Conservation (phyloP, 2,329 filamentous ascomycete species). For the Zalaria sp. region DNA sequence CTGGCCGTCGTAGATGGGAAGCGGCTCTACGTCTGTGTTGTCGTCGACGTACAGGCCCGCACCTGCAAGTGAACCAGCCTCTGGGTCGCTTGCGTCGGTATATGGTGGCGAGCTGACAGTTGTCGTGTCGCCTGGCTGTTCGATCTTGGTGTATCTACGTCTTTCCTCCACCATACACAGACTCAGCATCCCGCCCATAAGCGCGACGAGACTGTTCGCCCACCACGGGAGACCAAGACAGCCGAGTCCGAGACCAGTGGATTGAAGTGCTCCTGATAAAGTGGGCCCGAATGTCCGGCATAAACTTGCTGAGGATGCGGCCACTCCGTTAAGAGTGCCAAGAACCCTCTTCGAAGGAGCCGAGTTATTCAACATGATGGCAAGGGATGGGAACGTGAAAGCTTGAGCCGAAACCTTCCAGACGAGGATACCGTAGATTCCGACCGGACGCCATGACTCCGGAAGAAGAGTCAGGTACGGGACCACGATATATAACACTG, state of each 20-base stretch:
- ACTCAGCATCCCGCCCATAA: slow-evolving; percentile 60
- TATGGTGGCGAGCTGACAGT: neutral
- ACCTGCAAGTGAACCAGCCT: neutral
- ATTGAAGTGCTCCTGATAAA: slow-evolving; percentile 72
- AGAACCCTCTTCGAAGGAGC: slow-evolving; percentile 73
- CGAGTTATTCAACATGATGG: slow-evolving; percentile 78
- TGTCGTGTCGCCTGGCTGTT: neutral
- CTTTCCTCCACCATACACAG: slow-evolving; percentile 44
- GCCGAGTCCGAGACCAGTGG: slow-evolving; percentile 62
- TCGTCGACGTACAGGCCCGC: slow-evolving; percentile 1
- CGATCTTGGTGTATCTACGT: slow-evolving; percentile 7
- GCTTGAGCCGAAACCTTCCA: slow-evolving; percentile 91
- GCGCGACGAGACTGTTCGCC: slow-evolving; percentile 65
- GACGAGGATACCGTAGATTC: slow-evolving; percentile 64
- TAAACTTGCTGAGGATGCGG: slow-evolving; percentile 79
- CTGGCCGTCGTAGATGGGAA: neutral
- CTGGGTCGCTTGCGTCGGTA: neutral
- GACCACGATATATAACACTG: slow-evolving; percentile 71
- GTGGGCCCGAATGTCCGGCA: slow-evolving; percentile 82
- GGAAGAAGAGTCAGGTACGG: slow-evolving; percentile 85
- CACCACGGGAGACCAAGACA: slow-evolving; percentile 91
- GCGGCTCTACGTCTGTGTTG: neutral
- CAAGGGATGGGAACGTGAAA: slow-evolving; percentile 79
- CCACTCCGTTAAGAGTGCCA: slow-evolving; percentile 84
- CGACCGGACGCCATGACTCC: slow-evolving; percentile 51